phyloP scores from a whole-genome alignment of 371 early-diverging fungal genomes.

The Rhizopus delemar region DNA sequence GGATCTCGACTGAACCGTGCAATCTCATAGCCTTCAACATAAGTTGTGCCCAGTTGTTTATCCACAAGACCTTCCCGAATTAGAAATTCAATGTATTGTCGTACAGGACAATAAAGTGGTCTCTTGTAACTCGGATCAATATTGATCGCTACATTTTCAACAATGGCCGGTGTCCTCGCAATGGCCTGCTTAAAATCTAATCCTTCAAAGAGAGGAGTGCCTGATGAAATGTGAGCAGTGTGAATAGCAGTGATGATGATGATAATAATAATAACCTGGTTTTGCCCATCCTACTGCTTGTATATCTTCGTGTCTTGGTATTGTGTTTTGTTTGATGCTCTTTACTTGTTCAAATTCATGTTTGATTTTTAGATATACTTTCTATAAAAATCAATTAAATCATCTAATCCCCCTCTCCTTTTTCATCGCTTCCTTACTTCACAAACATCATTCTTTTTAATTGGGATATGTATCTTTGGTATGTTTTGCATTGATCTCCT shows the following conservation, averaged over 20 bases:
- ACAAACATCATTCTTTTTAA: slow-evolving; percentile 65
- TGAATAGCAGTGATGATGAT: no score
- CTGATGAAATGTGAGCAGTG: slow-evolving; percentile 9
- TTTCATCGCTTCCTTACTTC: slow-evolving; percentile 39
- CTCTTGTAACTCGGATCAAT: slow-evolving; percentile 45
- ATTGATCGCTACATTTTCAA: slow-evolving; percentile 58
- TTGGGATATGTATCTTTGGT: slow-evolving; percentile 72
- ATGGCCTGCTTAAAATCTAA: slow-evolving; percentile 67
- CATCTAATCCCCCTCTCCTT: background rate
- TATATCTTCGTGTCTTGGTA: slow-evolving; percentile 61
- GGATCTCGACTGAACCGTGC: slow-evolving; percentile 53
- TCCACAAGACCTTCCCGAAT: slow-evolving; percentile 51
- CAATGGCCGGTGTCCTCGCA: slow-evolving; percentile 62
- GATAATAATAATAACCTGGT: slow-evolving; percentile 36
- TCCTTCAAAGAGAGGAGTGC: slow-evolving; percentile 48
- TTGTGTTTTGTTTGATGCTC: slow-evolving; percentile 47
- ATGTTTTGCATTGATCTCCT: slow-evolving; percentile 61
- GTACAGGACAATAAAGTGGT: slow-evolving; percentile 53
- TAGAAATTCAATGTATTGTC: slow-evolving; percentile 61
- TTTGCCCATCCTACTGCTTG: slow-evolving; percentile 64
- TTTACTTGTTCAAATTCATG: slow-evolving; percentile 56
- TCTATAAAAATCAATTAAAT: slow-evolving; percentile 32
- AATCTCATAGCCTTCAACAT: slow-evolving; percentile 59
- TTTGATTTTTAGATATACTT: slow-evolving; percentile 60
- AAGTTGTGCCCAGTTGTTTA: slow-evolving; percentile 48